Base-by-base conservation (phyloP, 2,329 filamentous ascomycete species). In the Basipetospora chlamydospora region DNA sequence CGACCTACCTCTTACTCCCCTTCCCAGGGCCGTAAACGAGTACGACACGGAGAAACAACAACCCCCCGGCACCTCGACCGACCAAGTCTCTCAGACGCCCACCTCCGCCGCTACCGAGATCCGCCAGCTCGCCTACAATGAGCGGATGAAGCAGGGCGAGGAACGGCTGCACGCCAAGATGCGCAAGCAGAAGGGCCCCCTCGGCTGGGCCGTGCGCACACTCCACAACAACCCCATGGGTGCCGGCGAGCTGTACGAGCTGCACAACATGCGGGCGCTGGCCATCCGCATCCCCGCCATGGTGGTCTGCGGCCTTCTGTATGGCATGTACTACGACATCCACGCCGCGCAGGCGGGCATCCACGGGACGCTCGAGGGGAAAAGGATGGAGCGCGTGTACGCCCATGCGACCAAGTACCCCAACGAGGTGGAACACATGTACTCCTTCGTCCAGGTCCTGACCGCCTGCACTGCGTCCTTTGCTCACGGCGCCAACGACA, bases 161-260 rank as follows among this genome's bases (percentile, higher is more conserved):
- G 64, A 63, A 15, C 64, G 59, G 31, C 66, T 78, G 47, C 71
- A 80, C 51, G 70, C 70, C 16, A 72, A 72, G 47, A 73, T 88
- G 37, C 59, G 70, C 39, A 61, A 70, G 54, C 67, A 64, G 40
- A 59, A 60, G 2, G 79, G 81, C 18, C 80, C 78, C 35, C 65
- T 88, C n/a, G 82, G 76, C 47, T 87, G 82, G 82, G 83, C 79
- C 26, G 82, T 88, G 77, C 79, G 82, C 46, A 72, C 66, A 35
- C 74, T 87, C 15, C 79, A 73, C 51, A 65, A 80, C 48, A 81
- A 86, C 63, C 79, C 73, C 33, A 70, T 84, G 58, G 78, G 78
- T 13, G 54, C 74, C 13, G 83, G 82, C 36, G 66, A 77, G 49
- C 68, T 87, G 44, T 84, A 88, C 59, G 82, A 88, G 59, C 47